These are phyloP conservation scores for Corniculantispora saksenae DNA, from an alignment of 2,329 filamentous ascomycete genomes.

Conservation along the genomic window DNA sequence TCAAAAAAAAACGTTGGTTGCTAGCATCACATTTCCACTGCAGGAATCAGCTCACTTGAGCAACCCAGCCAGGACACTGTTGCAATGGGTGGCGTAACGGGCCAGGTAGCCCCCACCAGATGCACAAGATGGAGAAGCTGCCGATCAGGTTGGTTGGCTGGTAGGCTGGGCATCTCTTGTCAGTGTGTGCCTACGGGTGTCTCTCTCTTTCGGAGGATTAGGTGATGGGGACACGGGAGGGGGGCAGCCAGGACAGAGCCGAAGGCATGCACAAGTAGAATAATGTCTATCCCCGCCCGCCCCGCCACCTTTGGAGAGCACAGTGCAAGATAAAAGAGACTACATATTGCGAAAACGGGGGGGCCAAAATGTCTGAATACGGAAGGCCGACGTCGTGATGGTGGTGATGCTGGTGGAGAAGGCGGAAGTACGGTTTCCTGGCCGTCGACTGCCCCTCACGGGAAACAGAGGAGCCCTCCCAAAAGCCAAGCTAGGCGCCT, in stretches of 20 bases:
- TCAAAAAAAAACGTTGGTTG: conserved; percentile 5
- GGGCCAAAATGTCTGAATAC: not conserved
- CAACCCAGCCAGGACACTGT: conserved; percentile 3
- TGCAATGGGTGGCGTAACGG: conserved; percentile 9
- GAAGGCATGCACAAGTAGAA: not conserved
- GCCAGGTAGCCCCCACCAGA: conserved; percentile 10
- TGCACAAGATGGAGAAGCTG: conserved; percentile 3
- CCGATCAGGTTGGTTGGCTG: conserved; percentile 7
- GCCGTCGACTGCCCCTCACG: not conserved
- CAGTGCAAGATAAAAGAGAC: not conserved
- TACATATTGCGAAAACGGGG: not conserved
- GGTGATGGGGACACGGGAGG: not conserved
- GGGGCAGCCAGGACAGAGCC: not conserved
- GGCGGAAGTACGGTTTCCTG: not conserved
- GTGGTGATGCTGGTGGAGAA: conserved; percentile 3
- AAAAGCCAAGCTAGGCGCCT: not conserved
- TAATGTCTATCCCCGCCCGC: not conserved
- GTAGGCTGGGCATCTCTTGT: not conserved
- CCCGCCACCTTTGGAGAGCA: not conserved
- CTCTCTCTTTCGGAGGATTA: not conserved
- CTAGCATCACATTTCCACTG: conserved; percentile 5
- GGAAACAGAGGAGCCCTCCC: not conserved
- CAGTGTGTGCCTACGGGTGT: not conserved
- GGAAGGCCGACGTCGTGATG: not conserved
- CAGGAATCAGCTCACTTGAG: conserved; percentile 9